Base-by-base conservation (phyloP, 352 stramenopile species). In the Phytophthora uliginosa region DNA sequence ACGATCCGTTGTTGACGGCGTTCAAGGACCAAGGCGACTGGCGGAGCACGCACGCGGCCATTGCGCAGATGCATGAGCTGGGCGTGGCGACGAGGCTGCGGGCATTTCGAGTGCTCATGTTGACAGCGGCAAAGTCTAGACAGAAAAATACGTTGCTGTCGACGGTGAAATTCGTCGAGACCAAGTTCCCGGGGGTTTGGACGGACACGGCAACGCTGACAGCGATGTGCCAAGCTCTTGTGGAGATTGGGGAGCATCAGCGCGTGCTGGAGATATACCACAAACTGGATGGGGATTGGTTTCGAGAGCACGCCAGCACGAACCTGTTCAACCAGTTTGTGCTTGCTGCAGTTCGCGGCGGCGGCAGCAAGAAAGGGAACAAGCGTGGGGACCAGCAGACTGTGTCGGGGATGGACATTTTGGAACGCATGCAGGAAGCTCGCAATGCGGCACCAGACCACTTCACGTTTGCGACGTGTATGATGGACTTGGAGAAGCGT, bases 31-130 rank as follows among this genome's bases (percentile, higher is more conserved):
- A 88, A 52, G 71, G 81, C n/a, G 85, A 95, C 77, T 93, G 84
- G 84, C 76, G 84, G 22, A 81, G 65, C 47, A 81, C 82, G 2
- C 83, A 90, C 34, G 69, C 77, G 34, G 76, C 73, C 9, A 83
- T 95, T 51, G 74, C 86, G 40, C 84, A 93, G 59, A 92, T 95
- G 87, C 79, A 92, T 60, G 55, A 81, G 42, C 63, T 90, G 26
- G 59, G 76, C 17, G 61, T 93, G 20, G 42, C 76, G 4, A 85
- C 86, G 2, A 74, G 83, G 24, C 50, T 91, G 12, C 85, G 83
- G 20, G 79, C 78, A 3, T 90, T 92, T 60, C 85, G 81, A 56
- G 74, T 89, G 50, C 74, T 95, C 20, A 83, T 95, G 76, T 59
- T 95, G 13, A 78, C 85, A 6, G 69, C 80, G 3, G 83, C 75